Base-by-base conservation (phyloP, 352 stramenopile genomes). In the Globisporangium polare region DNA sequence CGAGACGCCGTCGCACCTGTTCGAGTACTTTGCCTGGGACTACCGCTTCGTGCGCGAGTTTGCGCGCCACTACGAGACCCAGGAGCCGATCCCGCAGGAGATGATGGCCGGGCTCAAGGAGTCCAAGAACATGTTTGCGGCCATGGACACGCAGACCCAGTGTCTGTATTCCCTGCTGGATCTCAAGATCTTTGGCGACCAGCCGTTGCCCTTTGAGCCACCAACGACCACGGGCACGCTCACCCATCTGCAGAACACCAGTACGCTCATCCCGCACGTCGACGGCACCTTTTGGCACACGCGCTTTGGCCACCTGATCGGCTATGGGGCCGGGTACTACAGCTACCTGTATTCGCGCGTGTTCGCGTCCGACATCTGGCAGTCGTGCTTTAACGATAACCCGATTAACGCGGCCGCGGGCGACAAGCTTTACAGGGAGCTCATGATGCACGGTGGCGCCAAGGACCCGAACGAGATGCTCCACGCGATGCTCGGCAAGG, bases 1-100 rank as follows among this genome's bases (percentile, higher is more conserved):
- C 17, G 88, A 96, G 70, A 95, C 86, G 12, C 96, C 97, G 12
- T 98, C 90, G n/a, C 97, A 99, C 78, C 69, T 99, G 54, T 96
- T 99, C 52, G 97, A 99, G 85, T 94, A 98, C 58, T 99, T 98
- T 79, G 86, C 88, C 24, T 98, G 94, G 83, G 92, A 99, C 62
- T 80, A 84, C 41, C 83, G 88, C 29, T 80, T 97, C 27, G 78
- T 98, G 1, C 72, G 72, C 18, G 75, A 86, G 57, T 97, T 97
- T 65, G 88, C 90, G 5, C 74, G 72, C 20, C 88, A 97, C 66
- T 77, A 95, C 68, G 57, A 80, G 60, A 97, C 88, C 27, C 80
- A 86, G 33, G 81, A 87, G 24, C 71, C 85, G 13, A 87, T 97
- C 18, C 89, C 91, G 43, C 39, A 70, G 39, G 56, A 80, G 8